phyloP scores from a whole-genome alignment of 2,329 filamentous ascomycete genomes.

The Orbilia oligospora region DNA sequence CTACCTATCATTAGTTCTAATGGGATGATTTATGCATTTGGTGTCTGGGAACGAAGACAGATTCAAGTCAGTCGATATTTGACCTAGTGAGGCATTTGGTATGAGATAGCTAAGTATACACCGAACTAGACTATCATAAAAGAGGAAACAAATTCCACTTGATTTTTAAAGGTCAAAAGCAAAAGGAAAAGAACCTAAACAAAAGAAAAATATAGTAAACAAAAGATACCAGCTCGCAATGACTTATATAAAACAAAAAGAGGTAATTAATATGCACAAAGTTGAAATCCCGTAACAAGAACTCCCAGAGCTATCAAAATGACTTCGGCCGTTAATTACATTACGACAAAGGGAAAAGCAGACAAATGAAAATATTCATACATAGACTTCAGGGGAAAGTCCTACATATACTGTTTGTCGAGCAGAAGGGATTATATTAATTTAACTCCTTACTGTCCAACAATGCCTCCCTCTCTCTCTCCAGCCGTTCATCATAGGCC shows the following conservation, averaged over 20 bases:
- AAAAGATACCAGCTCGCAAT: conserved; percentile 27
- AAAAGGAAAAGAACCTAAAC: background rate
- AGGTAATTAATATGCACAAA: background rate
- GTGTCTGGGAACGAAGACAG: too few relatives aligned
- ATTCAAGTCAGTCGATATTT: too few relatives aligned
- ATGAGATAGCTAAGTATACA: background rate
- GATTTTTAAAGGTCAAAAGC: background rate
- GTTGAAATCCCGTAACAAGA: background rate
- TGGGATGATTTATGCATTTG: too few relatives aligned
- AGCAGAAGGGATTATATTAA: background rate
- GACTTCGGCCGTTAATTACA: conserved; percentile 4
- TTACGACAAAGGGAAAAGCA: background rate
- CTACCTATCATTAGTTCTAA: too few relatives aligned
- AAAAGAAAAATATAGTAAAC: conserved; percentile 5
- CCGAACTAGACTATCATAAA: too few relatives aligned
- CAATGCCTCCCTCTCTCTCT: conserved; percentile 24
- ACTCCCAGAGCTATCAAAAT: conserved; percentile 6
- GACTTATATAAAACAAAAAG: background rate
- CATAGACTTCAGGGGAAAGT: background rate
- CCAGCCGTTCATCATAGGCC: conserved; percentile 40
- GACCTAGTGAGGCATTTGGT: background rate
- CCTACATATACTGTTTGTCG: background rate
- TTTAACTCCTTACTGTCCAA: conserved; percentile 57
- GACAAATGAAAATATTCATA: conserved; percentile 3
- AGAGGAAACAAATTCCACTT: background rate